These are phyloP conservation scores for Aspergillus hortae DNA, from an alignment of 2,329 filamentous ascomycete species.

Conservation along the genomic window DNA sequence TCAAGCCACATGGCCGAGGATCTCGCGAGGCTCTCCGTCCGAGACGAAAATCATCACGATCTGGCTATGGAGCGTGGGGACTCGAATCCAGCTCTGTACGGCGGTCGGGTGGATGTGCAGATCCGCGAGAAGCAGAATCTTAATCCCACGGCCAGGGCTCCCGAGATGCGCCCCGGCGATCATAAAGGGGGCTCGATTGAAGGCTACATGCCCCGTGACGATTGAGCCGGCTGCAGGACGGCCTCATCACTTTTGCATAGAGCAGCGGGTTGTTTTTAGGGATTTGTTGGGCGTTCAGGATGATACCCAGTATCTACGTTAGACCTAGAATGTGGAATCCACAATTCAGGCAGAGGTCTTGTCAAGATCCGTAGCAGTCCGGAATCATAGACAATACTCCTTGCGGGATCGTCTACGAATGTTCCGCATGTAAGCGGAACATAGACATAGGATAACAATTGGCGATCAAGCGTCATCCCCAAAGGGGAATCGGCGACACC, in stretches of 20 bases:
- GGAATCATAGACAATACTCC: not conserved
- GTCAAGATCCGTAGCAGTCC: not conserved
- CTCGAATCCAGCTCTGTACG: conserved; percentile 19
- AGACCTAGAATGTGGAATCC: not conserved
- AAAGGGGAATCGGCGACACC: conserved; percentile 84
- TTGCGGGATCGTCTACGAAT: conserved; percentile 18
- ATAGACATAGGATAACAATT: conserved; percentile 46
- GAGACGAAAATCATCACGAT: conserved; percentile 21
- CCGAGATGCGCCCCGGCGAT: conserved; percentile 31
- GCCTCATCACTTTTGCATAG: not conserved
- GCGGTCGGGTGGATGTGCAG: conserved; percentile 30
- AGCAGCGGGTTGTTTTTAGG: not conserved
- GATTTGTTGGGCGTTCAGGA: conserved; percentile 1
- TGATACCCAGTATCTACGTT: conserved; percentile 1
- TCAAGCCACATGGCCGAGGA: conserved; percentile 19
- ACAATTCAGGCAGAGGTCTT: not conserved
- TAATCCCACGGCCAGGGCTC: conserved; percentile 20
- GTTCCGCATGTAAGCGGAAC: conserved; percentile 12
- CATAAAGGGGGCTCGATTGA: conserved; percentile 39
- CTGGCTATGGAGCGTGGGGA: conserved; percentile 37
- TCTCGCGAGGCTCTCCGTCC: conserved; percentile 25
- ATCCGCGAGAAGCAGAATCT: conserved; percentile 31
- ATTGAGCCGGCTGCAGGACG: conserved; percentile 1
- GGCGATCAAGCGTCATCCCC: conserved; percentile 92
- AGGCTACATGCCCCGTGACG: conserved; percentile 35